Conservation (phyloP, 1,139 yeast species). For the Candida tetrigidarum region DNA sequence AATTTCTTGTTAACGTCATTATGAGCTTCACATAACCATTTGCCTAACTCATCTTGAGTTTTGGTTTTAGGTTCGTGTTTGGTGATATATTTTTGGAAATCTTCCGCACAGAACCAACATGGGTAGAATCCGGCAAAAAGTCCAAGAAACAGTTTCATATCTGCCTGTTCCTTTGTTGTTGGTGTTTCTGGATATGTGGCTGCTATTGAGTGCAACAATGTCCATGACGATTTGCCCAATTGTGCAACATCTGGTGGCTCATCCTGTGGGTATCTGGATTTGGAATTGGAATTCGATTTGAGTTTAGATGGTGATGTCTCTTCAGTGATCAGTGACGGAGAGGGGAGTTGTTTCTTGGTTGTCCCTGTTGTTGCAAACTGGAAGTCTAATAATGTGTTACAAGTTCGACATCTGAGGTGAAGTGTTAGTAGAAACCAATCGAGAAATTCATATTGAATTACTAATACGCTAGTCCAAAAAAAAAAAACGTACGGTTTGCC, state of each 20-base stretch:
- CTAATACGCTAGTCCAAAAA: too few relatives aligned
- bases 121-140: slow-evolving; percentile 87
- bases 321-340: slow-evolving; percentile 14
- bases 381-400: slow-evolving; percentile 79
- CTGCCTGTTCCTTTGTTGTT: slow-evolving; percentile 59
- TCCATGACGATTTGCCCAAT: slow-evolving; percentile 91
- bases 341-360: slow-evolving; percentile 9
- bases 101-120: slow-evolving; percentile 93
- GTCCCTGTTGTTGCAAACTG: slow-evolving; percentile 55
- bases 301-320: slow-evolving; percentile 10
- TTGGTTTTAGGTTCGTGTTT: slow-evolving; percentile 67
- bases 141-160: slow-evolving; percentile 69
- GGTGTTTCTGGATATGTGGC: slow-evolving; percentile 87
- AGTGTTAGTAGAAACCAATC: too few relatives aligned
- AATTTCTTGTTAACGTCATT: slow-evolving; percentile 84
- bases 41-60: slow-evolving; percentile 79
- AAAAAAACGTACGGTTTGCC: slow-evolving; percentile 88
- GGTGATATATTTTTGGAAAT: slow-evolving; percentile 67
- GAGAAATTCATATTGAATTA: too few relatives aligned
- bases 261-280: slow-evolving; percentile 39
- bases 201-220: slow-evolving; percentile 86
- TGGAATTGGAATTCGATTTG: too few relatives aligned
- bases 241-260: slow-evolving; percentile 89
- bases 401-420: slow-evolving; percentile 71
- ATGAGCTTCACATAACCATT: slow-evolving; percentile 95